Evolutionary conservation across 768 basidiomycete genomes (phyloP), one percentile per base, ranked within the genome.

Genomic region (Wakefieldia striispora): DNA sequence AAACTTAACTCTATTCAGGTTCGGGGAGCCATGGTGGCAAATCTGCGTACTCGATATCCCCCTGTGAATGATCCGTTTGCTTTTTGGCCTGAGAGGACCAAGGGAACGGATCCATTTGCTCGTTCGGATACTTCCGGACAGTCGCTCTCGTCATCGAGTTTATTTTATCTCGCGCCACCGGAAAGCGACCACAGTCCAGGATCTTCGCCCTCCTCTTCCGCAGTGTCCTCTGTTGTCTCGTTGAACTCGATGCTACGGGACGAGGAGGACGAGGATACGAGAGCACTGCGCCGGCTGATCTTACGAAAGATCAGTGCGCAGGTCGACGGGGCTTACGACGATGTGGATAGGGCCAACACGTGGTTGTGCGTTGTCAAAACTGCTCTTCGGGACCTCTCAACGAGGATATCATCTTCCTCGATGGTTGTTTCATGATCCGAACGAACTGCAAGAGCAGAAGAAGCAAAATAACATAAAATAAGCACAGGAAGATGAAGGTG

Each of bases 351-450:
- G 54, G 75, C 75, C 29, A 71, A 70, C 19, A 68, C 66, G 1
- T 88, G 86, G 85, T 65, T 87, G 17, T 72, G 75, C 40, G 79
- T 87, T 43, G 78, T 88, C 50, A 82, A 79, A 55, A 83, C 81
- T 43, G 82, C 80, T 24, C 72, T 84, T 14, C 73, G 77, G 36
- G 79, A 83, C 43, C 75, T 82, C 40, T 79, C 79, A 35, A 51
- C 42, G 29, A 54, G 43, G 17, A 41, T 50, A 8, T 49, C 54
- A 16, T 19, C 56, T 31, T 41, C 44, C 13, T 13, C 55, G 38
- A 48, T 24, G 42, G 23, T 43, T 1, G 17, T 45, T 14, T 51
- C 45, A 47, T 65, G 54, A 64, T 35, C 35, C 26, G 12, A 27
- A 50, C 43, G 43, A 43, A 40, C 16, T 23, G n/a, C 34, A 10